These are phyloP conservation scores for Lasiosphaeriaceae sp. DNA, from an alignment of 495 filamentous ascomycete genomes.

Conservation along the genomic window DNA sequence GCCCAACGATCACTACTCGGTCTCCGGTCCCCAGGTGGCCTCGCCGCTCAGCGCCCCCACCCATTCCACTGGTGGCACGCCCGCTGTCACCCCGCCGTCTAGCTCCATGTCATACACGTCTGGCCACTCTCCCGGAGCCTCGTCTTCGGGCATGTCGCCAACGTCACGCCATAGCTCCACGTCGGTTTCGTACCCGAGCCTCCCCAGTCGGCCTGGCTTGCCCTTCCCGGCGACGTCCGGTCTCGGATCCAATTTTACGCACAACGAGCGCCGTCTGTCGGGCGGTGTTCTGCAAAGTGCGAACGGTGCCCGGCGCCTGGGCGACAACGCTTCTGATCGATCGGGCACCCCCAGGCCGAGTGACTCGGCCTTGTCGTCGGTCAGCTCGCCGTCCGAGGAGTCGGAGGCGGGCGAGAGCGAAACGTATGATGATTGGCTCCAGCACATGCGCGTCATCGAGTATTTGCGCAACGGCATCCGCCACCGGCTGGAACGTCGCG, in stretches of 20 bases:
- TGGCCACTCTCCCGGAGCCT: slow-evolving; percentile 75
- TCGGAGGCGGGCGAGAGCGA: slow-evolving; percentile 42
- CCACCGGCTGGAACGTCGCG: slow-evolving; percentile 57
- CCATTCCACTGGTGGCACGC: slow-evolving; percentile 59
- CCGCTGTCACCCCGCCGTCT: slow-evolving; percentile 87
- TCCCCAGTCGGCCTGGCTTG: slow-evolving; percentile 51
- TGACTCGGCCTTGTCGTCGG: slow-evolving; percentile 30
- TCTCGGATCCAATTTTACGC: slow-evolving; percentile 76
- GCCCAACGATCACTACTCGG: slow-evolving; percentile 44
- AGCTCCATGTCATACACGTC: slow-evolving; percentile 80
- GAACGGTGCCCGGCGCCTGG: slow-evolving; percentile 38
- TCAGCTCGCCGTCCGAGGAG: slow-evolving; percentile 43
- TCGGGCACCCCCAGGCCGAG: slow-evolving; percentile 50
- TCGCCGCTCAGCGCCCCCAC: slow-evolving; percentile 58
- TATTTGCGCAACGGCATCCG: slow-evolving; percentile 65
- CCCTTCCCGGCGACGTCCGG: slow-evolving; percentile 70
- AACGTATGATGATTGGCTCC: slow-evolving; percentile 72
- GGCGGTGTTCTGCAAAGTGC: slow-evolving; percentile 82
- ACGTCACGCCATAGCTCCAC: slow-evolving; percentile 58
- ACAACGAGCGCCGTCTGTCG: slow-evolving; percentile 76
- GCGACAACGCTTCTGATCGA: slow-evolving; percentile 45
- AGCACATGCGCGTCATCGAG: slow-evolving; percentile 78
- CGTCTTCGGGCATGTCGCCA: slow-evolving; percentile 59
- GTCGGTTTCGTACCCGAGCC: slow-evolving; percentile 73
- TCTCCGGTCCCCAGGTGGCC: slow-evolving; percentile 52